Evolutionary conservation across 1,284 basidiomycete species (phyloP), one percentile per base, ranked within the genome.

Genomic region (Stereum hirsutum): DNA sequence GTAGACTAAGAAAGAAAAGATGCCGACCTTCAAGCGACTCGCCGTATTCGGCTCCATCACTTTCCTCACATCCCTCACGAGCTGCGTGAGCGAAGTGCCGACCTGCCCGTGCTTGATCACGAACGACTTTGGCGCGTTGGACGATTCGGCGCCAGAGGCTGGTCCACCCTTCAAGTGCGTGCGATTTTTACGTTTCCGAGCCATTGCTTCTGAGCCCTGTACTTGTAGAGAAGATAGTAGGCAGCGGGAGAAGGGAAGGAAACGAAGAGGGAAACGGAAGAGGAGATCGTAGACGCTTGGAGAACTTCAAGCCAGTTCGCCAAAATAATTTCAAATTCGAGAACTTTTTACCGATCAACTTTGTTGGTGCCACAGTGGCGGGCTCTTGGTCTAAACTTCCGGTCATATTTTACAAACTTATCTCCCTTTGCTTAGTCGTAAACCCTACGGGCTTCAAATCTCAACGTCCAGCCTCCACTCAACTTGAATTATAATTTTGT

Each of bases 41-140:
- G 95, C 96, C 17, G 96, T 99, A 61, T 98, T 93, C 47, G 96
- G 96, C 63, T 99, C 96, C 89, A 99, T 92, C 49, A 96, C 85
- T 62, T 89, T 89, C 54, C 96, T 74, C 55, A 97, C 70, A 64
- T 99, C 96, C 42, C 86, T 77, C 12, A 97, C 93, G 25, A 99
- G 81, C 54, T 91, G 86, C 3, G 81, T 67, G 42, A 96, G 74
- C n/a, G 89, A 89, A 43, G 77, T 72, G 12, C 94, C 93, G 25
- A 98, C 93, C 46, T 83, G 81, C 34, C 95, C 95, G 63, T 94
- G 89, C 57, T 94, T 95, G 61, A 99, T 92, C 51, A 99, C 89
- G 58, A 89, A 88, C 0, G 85, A 85, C 60, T 80, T 86, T 4
- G 86, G 85, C 1, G 65, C 64, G 45, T 65, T 69, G 24, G 72